A percentile compares a stretch with the other conserved stretches of the same genome.
Evolutionary conservation across 1,284 basidiomycete species (phyloP).

Genomic region (Sanguinoderma infundibulare): DNA sequence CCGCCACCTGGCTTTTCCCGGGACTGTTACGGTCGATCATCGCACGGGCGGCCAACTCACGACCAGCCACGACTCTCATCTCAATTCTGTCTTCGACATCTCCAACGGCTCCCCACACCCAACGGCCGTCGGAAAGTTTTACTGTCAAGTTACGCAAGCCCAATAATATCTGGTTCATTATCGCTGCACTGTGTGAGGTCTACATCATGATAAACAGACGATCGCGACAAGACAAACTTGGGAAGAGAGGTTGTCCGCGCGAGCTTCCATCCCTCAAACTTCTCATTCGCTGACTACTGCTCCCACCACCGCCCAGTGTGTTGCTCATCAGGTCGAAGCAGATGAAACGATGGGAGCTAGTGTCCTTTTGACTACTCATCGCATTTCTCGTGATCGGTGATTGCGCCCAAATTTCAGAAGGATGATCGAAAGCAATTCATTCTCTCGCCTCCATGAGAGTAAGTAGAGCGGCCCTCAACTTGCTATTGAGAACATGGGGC

Average conservation of each 20-base stretch:
- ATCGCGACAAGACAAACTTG: too few species aligned
- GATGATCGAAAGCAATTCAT: background rate
- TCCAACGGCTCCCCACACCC: background rate
- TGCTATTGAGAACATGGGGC: background rate
- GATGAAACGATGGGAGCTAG: background rate
- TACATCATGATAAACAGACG: background rate
- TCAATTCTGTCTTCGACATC: background rate
- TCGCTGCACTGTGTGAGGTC: background rate
- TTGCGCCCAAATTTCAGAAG: background rate
- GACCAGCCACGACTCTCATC: too few species aligned
- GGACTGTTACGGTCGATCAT: too few species aligned
- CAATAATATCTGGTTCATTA: background rate
- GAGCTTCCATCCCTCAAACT: too few species aligned
- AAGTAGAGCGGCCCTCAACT: background rate
- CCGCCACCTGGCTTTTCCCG: background rate
- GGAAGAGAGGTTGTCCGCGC: too few species aligned
- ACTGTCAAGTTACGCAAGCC: background rate
- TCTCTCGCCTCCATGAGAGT: background rate
- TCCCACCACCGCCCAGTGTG: background rate
- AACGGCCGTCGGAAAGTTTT: background rate
- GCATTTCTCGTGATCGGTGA: background rate
- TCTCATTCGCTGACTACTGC: background rate
- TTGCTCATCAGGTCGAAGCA: background rate
- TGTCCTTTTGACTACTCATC: background rate
- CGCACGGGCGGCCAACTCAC: too few species aligned